Percentiles rank a stretch among this genome's conserved stretches.
Evolutionary conservation across 78 protist genomes (phyloP).

Genomic region (Dictyostelium discoideum): dicty_2.7 NC_007089.4:498001-498500

Average conservation of each 20-base stretch:
- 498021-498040: too few species aligned
- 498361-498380: constrained; percentile 16
- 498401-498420: constrained; percentile 54
- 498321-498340: constrained; percentile 34
- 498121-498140: too few species aligned
- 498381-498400: constrained; percentile 46
- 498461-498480: not conserved
- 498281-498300: not conserved
- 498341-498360: constrained; percentile 56
- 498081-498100: too few species aligned
- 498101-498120: too few species aligned
- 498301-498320: not conserved
- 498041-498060: too few species aligned
- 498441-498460: constrained; percentile 37
- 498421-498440: constrained; percentile 57
- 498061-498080: too few species aligned
- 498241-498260: not conserved
- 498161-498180: too few species aligned
- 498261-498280: too few species aligned
- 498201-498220: too few species aligned
- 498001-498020: too few species aligned
- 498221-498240: not conserved
- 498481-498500: not conserved
- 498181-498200: too few species aligned
- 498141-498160: too few species aligned